These are phyloP conservation scores for Pyracantha coccinea DNA, from an alignment of 331 rosid genomes.

Conservation along the genomic window DNA sequence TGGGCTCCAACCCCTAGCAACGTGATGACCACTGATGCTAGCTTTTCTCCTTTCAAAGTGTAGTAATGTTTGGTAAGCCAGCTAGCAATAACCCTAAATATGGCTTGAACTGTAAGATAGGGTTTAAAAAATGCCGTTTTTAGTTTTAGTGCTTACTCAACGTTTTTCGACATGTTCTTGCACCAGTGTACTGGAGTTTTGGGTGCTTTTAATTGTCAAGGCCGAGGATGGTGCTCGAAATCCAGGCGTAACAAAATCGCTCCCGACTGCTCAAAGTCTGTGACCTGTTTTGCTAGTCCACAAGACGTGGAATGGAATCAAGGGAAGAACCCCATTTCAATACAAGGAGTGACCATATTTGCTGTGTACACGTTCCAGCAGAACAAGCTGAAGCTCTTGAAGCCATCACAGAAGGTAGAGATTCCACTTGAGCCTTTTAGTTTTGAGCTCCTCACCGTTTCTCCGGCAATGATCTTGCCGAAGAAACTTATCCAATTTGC, in stretches of 20 bases:
- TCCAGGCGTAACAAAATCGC: slow-evolving; percentile 40
- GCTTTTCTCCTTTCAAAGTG: neutral
- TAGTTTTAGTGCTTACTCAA: neutral
- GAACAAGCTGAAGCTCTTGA: slow-evolving; percentile 40
- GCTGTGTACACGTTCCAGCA: slow-evolving; percentile 45
- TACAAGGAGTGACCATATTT: slow-evolving; percentile 30
- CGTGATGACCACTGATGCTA: neutral
- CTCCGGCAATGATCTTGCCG: slow-evolving; percentile 30
- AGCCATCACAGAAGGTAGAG: slow-evolving; percentile 28
- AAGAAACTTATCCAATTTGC: slow-evolving; percentile 37
- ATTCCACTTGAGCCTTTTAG: slow-evolving; percentile 46
- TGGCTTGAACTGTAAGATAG: neutral
- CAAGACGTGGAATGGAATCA: slow-evolving; percentile 53
- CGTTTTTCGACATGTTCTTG: neutral
- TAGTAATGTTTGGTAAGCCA: neutral
- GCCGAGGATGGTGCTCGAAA: slow-evolving; percentile 68
- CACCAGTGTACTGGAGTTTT: slow-evolving; percentile 48
- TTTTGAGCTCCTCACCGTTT: slow-evolving; percentile 48
- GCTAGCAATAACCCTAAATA: neutral
- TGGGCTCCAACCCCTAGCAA: too few species aligned
- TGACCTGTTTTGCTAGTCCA: slow-evolving; percentile 41
- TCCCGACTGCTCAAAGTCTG: slow-evolving; percentile 25
- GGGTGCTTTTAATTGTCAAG: slow-evolving; percentile 70
- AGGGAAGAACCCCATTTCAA: slow-evolving; percentile 29
- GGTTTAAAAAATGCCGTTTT: too few species aligned